Percentiles rank a stretch among this genome's conserved stretches.
Evolutionary conservation across 2,329 filamentous ascomycete genomes (phyloP).

Genomic region (Xylariaceae sp.): DNA sequence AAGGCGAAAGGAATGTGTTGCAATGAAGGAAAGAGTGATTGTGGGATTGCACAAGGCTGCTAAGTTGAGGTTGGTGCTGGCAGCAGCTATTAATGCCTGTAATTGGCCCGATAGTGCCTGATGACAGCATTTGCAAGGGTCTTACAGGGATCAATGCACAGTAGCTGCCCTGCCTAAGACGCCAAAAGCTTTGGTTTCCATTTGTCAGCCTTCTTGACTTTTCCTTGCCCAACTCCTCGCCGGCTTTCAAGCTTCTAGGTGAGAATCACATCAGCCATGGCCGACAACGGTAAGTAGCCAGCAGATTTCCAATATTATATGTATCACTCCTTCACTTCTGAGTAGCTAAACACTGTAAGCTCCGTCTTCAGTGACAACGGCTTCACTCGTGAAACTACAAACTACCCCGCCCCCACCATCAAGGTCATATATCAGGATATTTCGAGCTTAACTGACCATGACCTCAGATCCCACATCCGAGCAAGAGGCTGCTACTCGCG

Average conservation of each 20-base stretch:
- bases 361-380: too few relatives aligned
- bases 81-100: not conserved
- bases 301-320: too few relatives aligned
- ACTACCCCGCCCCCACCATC: conserved; percentile 6
- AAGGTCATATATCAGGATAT: too few relatives aligned
- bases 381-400: too few relatives aligned
- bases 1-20: not conserved
- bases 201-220: conserved; percentile 20
- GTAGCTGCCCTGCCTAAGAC: conserved; percentile 6
- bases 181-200: too few relatives aligned
- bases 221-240: conserved; percentile 14
- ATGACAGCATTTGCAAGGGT: conserved; percentile 2
- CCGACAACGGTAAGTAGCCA: conserved; percentile 21
- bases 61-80: not conserved
- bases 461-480: conserved; percentile 49
- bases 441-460: conserved; percentile 9
- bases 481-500: conserved; percentile 55
- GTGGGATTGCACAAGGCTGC: not conserved
- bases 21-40: not conserved
- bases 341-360: too few relatives aligned
- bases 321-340: too few relatives aligned
- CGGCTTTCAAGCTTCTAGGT: too few relatives aligned
- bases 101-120: too few relatives aligned
- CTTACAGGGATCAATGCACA: not conserved
- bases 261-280: conserved; percentile 19